Evolutionary conservation across 208 protist species (phyloP).

Genomic region (Wallacemonas rigidus): DNA sequence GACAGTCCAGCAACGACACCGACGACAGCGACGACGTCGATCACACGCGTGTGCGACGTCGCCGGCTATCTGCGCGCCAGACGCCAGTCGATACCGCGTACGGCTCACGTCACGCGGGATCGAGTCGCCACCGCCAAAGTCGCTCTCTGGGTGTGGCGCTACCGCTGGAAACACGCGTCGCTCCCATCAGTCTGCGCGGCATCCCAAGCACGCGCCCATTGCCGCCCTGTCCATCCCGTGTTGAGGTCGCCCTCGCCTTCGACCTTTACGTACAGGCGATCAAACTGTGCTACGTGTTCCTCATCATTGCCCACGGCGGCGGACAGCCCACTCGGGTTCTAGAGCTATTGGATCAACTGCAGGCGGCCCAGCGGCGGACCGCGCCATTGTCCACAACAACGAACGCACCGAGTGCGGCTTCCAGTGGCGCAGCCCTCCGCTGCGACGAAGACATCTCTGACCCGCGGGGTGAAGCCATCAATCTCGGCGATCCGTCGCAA

Average conservation of each 20-base stretch:
- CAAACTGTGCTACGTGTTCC: constrained; percentile 29
- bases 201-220: neutral
- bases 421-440: neutral
- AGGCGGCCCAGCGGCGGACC: constrained; percentile 3
- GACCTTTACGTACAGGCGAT: constrained; percentile 16
- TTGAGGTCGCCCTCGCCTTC: neutral
- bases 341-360: constrained; percentile 19
- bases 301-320: constrained; percentile 24
- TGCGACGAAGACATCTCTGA: neutral
- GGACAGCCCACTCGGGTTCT: constrained; percentile 20
- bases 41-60: no score
- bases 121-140: no score
- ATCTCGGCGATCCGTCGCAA: neutral
- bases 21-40: no score
- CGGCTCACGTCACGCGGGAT: no score
- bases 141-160: neutral
- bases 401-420: no score
- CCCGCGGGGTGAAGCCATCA: neutral
- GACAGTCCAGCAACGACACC: no score
- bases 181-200: neutral
- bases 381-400: no score
- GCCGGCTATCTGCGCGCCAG: no score
- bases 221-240: neutral
- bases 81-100: no score
- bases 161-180: neutral